Percentiles rank a stretch among this genome's conserved stretches.
Evolutionary conservation across 805 yeast genomes (phyloP).

Genomic region (Candida insectorum): DNA sequence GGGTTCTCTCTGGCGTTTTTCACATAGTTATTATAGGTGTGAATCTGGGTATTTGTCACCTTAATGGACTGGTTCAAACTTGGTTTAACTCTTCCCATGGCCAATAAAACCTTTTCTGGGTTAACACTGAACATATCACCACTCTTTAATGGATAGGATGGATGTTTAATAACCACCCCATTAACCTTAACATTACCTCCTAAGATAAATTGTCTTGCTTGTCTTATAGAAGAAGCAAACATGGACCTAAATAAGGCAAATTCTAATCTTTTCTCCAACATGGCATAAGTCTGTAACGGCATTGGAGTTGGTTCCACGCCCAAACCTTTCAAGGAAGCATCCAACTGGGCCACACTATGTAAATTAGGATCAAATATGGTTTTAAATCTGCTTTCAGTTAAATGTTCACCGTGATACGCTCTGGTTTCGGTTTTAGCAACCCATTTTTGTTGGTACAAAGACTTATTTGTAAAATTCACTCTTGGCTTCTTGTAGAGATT

Average conservation of each 20-base stretch:
- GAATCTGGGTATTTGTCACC: slow-evolving; percentile 68
- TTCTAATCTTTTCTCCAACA: slow-evolving; percentile 84
- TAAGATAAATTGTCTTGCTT: slow-evolving; percentile 84
- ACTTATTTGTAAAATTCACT: slow-evolving; percentile 51
- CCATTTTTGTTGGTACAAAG: slow-evolving; percentile 93
- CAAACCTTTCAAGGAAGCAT: slow-evolving; percentile 68
- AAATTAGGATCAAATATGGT: slow-evolving; percentile 64
- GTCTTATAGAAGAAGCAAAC: slow-evolving; percentile 92
- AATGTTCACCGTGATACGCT: slow-evolving; percentile 92
- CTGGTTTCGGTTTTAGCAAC: slow-evolving; percentile 86
- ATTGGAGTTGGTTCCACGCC: slow-evolving; percentile 67
- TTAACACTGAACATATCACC: slow-evolving; percentile 86
- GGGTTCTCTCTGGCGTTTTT: slow-evolving; percentile 56
- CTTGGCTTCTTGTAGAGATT: slow-evolving; percentile 75
- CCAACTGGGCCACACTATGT: slow-evolving; percentile 85
- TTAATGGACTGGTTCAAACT: slow-evolving; percentile 61
- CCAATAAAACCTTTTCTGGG: slow-evolving; percentile 81
- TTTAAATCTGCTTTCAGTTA: slow-evolving; percentile 82
- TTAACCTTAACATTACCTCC: slow-evolving; percentile 83
- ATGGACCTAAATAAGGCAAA: slow-evolving; percentile 85
- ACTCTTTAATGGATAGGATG: slow-evolving; percentile 70
- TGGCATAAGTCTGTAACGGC: slow-evolving; percentile 84
- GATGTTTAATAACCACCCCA: slow-evolving; percentile 73
- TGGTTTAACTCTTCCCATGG: slow-evolving; percentile 85
- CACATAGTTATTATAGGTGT: slow-evolving; percentile 74